Base-by-base conservation (phyloP, 345 rosid species). In the Eucalyptus guilfoylei region DNA sequence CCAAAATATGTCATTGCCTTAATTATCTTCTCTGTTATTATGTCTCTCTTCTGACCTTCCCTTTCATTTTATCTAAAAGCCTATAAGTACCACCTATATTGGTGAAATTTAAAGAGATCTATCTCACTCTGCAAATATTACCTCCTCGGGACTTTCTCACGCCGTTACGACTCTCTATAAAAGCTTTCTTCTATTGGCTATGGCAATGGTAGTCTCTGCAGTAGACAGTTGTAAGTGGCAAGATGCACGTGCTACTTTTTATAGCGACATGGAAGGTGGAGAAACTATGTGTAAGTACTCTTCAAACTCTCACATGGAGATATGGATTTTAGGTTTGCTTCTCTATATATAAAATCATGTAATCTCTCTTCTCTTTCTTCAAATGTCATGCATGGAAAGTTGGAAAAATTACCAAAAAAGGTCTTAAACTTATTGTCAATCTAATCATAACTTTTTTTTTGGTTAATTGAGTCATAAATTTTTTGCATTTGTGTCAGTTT, bases 221-320 rank as follows among this genome's bases (percentile, higher is more conserved):
- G 42, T 28, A 58, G 85, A 47, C 28, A 52, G 85, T 40, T 28
- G 44, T 42, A 52, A 49, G 45, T 93, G 93, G 95, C 49, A 89
- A 11, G 89, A 91, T 88, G 95, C 93, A 9, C 93, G 49, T 62
- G 96, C 96, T 16, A 95, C 96, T 24, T 95, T 92, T 87, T 95
- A 93, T 67, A 95, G 95, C n/a, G 94, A 94, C 88, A 91, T 91
- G 91, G 4, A 2, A 1, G 95, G 95, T 9, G 9, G n/a, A 8
- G 94, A 91, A 15, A 94, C 95, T 28, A 92, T 93, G 96, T 72
- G 95, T 94, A 92, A 91, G 93, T 87, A 48, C 34, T 23, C 54
- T 30, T 58, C 64, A 58, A 58, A 58, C n/a, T 58, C n/a, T 58
- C 64, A 58, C 64, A 58, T 26, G 14, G 64, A 58, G 64, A 26